phyloP scores from a whole-genome alignment of 108 stramenopile genomes.

The Phaeodactylum tricornutum region DNA sequence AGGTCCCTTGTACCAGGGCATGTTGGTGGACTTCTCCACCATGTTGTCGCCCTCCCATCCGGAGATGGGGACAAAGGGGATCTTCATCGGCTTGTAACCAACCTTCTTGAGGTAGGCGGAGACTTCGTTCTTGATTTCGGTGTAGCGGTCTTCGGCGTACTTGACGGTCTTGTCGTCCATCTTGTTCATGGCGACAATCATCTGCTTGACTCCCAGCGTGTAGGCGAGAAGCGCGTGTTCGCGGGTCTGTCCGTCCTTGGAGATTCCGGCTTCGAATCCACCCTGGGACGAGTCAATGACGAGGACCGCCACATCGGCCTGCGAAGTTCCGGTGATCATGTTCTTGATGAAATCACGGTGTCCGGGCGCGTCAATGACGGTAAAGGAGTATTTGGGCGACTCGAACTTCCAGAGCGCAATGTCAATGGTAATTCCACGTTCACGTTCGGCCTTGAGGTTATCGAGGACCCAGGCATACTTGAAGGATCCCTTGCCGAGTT shows the following conservation, averaged over 20 bases:
- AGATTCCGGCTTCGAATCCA: slow-evolving; percentile 84
- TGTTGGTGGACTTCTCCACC: slow-evolving; percentile 77
- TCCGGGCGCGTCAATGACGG: slow-evolving; percentile 94
- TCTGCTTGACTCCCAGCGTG: slow-evolving; percentile 95
- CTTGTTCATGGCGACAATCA: slow-evolving; percentile 95
- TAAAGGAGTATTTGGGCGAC: slow-evolving; percentile 79
- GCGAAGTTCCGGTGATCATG: slow-evolving; percentile 94
- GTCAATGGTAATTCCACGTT: slow-evolving; percentile 93
- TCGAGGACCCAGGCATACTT: slow-evolving; percentile 96
- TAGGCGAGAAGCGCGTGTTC: slow-evolving; percentile 92
- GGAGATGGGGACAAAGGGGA: slow-evolving; percentile 93
- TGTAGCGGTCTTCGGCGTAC: slow-evolving; percentile 80
- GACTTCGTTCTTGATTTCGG: slow-evolving; percentile 82
- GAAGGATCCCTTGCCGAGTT: slow-evolving; percentile 89
- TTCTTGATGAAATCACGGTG: slow-evolving; percentile 86
- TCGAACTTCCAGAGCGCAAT: slow-evolving; percentile 91
- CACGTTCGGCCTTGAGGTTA: slow-evolving; percentile 91
- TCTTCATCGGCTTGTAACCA: slow-evolving; percentile 76
- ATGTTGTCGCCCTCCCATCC: slow-evolving; percentile 95
- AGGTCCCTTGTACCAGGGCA: slow-evolving; percentile 94
- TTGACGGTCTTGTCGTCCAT: slow-evolving; percentile 90
- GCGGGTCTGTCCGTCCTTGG: slow-evolving; percentile 86
- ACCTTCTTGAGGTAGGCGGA: slow-evolving; percentile 43
- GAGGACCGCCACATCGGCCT: slow-evolving; percentile 90
- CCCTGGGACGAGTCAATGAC: slow-evolving; percentile 76